Base-by-base conservation (phyloP, 352 stramenopile species). In the Phytophthora brassicae region DNA sequence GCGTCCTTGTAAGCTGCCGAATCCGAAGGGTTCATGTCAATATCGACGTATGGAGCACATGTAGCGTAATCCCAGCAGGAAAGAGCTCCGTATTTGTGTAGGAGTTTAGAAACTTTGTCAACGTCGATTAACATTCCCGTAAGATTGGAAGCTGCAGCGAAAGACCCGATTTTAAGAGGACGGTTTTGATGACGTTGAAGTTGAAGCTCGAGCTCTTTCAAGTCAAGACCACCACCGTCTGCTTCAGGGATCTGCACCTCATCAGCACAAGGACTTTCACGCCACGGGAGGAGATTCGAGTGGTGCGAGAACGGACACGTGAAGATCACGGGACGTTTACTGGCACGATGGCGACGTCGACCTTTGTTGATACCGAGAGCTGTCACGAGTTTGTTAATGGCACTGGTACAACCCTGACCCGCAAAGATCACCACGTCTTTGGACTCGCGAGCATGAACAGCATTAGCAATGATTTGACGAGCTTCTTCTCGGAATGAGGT, bases 201-300 rank as follows among this genome's bases (percentile, higher is more conserved):
- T 36, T 83, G 62, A 2, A 56, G 47, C 8, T 74, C 61, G 14
- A 98, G 67, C 23, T 86, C 70, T 6, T 56, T 24, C 8, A 89
- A 33, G 60, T 96, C 86, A 7, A 97, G 38, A 9, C 77, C 72
- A 0, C 72, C 74, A 12, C 54, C 55, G 11, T 68, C 65, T 14
- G 83, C 67, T 39, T 89, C 86, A 2, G 77, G 74, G 26, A 98
- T 84, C 23, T 68, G 66, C 20, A 96, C 74, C 19, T 97, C 82
- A n/a, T 97, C 81, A 1, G 83, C 85, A 54, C 60, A 70, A 9
- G 57, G 77, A 51, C 81, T 94, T 77, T 99, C 97, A 43, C 96
- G 72, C 96, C 96, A 99, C 4, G 96, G 96, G 9, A 99, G 70
- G 13, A 99, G 64, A 76, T 99, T 99, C 28, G 92, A 98, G 70